Evolutionary conservation across 768 basidiomycete genomes (phyloP), one percentile per base, ranked within the genome.

Genomic region (Piloderma croceum): DNA sequence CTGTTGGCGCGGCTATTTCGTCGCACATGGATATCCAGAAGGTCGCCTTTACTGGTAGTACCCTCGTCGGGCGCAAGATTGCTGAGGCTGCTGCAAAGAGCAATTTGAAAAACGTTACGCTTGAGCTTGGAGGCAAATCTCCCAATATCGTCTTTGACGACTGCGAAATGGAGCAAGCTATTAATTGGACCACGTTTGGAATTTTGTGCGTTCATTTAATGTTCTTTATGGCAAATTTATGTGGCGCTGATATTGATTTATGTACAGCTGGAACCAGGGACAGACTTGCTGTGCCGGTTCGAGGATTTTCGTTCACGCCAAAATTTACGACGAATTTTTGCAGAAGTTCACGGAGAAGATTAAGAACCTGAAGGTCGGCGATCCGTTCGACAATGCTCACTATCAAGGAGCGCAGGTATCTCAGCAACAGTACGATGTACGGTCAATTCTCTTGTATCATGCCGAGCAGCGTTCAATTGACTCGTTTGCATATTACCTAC

Each of bases 41-140:
- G 66, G 71, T 85, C 44, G 75, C 81, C 1, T 84, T 86, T 65
- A 85, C 83, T 5, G 83, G 83, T n/a, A 75, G 73, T 39, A 81
- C 81, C 4, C 56, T 71, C 34, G 73, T 77, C 38, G 83, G 83
- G 12, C 70, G 81, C 9, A 71, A 70, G 47, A 74, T 84, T 58
- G 71, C 81, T 65, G 71, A 76, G 50, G 75, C 80, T 0, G 71
- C 84, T 4, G 73, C 77, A 15, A 21, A 31, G 3, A 71, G 70
- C 23, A 87, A 87, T 59, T 57, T 86, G 44, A 87, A 86, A 64
- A 69, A 71, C 31, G 76, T 81, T 31, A 78, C 80, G 7, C 75
- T 85, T 44, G 83, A 85, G 60, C 70, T 87, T 23, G 83, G 83
- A n/a, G 81, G 81, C n/a, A 81, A 83, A 60, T 67, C 58, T 36